These are phyloP conservation scores for Ramularia endophylla DNA, from an alignment of 2,329 filamentous ascomycete genomes.

Conservation along the genomic window DNA sequence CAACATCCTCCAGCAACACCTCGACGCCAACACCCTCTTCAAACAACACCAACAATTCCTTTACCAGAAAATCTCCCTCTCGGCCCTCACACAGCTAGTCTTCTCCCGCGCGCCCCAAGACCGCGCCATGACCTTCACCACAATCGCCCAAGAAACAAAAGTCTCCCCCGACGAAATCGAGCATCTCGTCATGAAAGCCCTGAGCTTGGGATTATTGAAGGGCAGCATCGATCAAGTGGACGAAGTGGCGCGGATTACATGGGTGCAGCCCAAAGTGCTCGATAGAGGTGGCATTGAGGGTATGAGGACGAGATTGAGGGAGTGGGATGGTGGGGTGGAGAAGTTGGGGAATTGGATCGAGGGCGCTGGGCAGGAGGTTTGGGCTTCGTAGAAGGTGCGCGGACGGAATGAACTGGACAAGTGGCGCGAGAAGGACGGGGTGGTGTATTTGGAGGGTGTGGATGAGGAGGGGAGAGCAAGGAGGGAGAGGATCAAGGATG, in stretches of 20 bases:
- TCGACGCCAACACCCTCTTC: conserved; percentile 73
- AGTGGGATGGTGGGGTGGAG: conserved; percentile 96
- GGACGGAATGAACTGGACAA: background rate
- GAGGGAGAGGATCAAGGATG: too few relatives aligned
- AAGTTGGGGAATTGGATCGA: conserved; percentile 97
- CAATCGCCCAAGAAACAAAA: conserved; percentile 88
- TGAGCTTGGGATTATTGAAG: conserved; percentile 81
- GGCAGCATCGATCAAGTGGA: conserved; percentile 97
- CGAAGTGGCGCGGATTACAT: conserved; percentile 89
- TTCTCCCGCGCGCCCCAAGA: conserved; percentile 95
- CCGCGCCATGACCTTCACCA: conserved; percentile 84
- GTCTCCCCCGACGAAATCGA: conserved; percentile 89
- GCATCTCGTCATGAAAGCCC: conserved; percentile 98
- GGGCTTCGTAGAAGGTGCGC: conserved; percentile 62
- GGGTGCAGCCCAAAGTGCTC: conserved; percentile 97
- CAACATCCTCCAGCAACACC: conserved; percentile 64
- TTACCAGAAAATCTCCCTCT: conserved; percentile 97
- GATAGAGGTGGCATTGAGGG: conserved; percentile 92
- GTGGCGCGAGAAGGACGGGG: background rate
- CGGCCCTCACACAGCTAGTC: conserved; percentile 89
- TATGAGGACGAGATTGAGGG: conserved; percentile 80
- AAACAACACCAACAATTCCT: conserved; percentile 75
- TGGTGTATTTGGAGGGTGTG: too few relatives aligned
- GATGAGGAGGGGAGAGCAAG: too few relatives aligned
- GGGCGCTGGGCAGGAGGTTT: conserved; percentile 86